Base-by-base conservation (phyloP, 345 rosid genomes). In the Microcos paniculata region DNA sequence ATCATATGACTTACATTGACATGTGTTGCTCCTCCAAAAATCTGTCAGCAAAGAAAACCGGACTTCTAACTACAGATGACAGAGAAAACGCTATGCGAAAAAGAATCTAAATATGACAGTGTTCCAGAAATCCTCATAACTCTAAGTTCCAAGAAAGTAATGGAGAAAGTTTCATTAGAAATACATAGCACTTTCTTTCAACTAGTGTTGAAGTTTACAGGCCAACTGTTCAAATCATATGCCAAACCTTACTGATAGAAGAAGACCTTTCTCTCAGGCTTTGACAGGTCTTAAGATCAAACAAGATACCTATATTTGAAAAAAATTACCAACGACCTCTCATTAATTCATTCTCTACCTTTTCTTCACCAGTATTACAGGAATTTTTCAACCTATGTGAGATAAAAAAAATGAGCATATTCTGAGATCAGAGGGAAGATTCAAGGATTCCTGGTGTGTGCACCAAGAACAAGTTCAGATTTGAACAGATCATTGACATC, bases 1-100 rank as follows among this genome's bases (percentile, higher is more conserved):
- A 96, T 92, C 53, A 80, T 38, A 84, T 96, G 99, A 79, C 98
- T 96, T 43, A 96, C 94, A 72, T 94, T 96, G 49, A 96, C 99
- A 62, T 88, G 89, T 19, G 73, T 90, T 35, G 97, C 79, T 28
- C 97, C 97, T 4, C 90, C 97, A 85, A 96, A 96, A 76, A 94
- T 96, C 99, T 96, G 90, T 68, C 38, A 53, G 73, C 13, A 62
- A 45, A 70, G 64, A n/a, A 73, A 72, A 77, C 67, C 14, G 51
- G 52, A 56, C 21, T 49, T 70, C 18, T 42, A 51, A n/a, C 62
- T 33, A 74, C 67, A 58, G 28, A 26, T 43, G 56, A 40, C 15
- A 42, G 42, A 42, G n/a, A 16, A 38, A 24, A 40, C 21, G 26
- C 14, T 21, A 24, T 58, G 65, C n/a, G 7, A 59, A 28, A 57